Conservation (phyloP, 2,329 filamentous ascomycete species). For the Fusarium albidum region DNA sequence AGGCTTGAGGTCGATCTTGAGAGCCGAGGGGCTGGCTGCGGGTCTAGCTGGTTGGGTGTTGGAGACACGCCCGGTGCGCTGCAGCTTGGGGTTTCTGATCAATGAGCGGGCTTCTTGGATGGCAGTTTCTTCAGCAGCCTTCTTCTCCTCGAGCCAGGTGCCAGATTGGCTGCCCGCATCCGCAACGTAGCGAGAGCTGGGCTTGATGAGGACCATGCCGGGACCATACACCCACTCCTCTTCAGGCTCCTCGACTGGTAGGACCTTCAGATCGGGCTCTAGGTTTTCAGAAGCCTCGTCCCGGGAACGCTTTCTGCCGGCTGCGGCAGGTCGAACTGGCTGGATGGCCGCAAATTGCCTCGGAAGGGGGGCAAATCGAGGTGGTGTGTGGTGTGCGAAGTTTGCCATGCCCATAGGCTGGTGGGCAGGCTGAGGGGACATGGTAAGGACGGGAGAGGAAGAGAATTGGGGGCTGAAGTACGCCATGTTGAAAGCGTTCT, state of each 20-base stretch:
- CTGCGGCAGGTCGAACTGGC: conserved; percentile 41
- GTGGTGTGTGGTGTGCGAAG: conserved; percentile 39
- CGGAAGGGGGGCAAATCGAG: conserved; percentile 37
- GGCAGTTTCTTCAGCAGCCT: conserved; percentile 58
- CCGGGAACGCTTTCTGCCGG: conserved; percentile 77
- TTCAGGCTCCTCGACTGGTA: conserved; percentile 59
- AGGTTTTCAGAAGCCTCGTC: conserved; percentile 76
- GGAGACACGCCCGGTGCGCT: conserved; percentile 61
- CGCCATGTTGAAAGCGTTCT: conserved; percentile 47
- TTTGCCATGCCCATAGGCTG: conserved; percentile 44
- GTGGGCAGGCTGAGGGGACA: conserved; percentile 46
- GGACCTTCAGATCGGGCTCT: conserved; percentile 61
- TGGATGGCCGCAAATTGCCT: conserved; percentile 31
- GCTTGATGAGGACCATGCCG: conserved; percentile 78
- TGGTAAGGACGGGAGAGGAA: conserved; percentile 56
- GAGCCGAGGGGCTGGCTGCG: conserved; percentile 19
- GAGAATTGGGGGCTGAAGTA: conserved; percentile 53
- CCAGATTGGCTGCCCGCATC: conserved; percentile 72
- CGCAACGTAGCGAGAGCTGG: conserved; percentile 63
- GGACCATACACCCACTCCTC: conserved; percentile 74
- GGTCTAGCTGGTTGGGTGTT: conserved; percentile 36
- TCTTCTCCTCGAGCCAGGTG: conserved; percentile 76
- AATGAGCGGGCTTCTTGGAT: conserved; percentile 55
- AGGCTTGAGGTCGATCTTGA: conserved; percentile 24
- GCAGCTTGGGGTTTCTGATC: conserved; percentile 71